A percentile compares a stretch with the other conserved stretches of the same genome.
phyloP scores from a whole-genome alignment of 1,284 basidiomycete genomes.

The Somion occarium region DNA sequence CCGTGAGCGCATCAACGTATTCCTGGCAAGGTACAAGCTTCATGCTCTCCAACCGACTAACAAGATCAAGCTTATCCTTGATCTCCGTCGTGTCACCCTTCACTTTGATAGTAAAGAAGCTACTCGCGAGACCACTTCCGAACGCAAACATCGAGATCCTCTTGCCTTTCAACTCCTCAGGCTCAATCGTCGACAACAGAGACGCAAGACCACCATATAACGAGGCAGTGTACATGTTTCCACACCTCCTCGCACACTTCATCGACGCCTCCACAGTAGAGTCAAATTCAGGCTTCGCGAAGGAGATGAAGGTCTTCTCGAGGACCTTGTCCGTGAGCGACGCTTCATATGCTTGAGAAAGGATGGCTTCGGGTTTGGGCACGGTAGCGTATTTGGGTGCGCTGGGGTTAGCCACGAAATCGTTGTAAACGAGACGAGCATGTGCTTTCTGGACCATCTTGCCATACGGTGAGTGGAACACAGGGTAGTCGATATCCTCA shows the following conservation, averaged over 20 bases:
- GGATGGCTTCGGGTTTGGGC: slow-evolving; percentile 64
- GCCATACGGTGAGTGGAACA: slow-evolving; percentile 96
- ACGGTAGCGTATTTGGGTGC: slow-evolving; percentile 74
- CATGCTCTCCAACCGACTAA: slow-evolving; percentile 78
- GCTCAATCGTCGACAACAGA: slow-evolving; percentile 66
- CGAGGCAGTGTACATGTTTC: slow-evolving; percentile 99
- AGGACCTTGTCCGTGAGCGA: slow-evolving; percentile 90
- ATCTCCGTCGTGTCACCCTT: slow-evolving; percentile 85
- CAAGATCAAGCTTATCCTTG: slow-evolving; percentile 73
- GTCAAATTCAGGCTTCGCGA: slow-evolving; percentile 71
- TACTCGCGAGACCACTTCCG: slow-evolving; percentile 88
- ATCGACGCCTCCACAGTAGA: slow-evolving; percentile 73
- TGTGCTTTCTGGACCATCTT: slow-evolving; percentile 98
- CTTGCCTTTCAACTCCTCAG: slow-evolving; percentile 69
- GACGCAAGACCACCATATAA: slow-evolving; percentile 92
- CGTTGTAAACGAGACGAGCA: slow-evolving; percentile 90
- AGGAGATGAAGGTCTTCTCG: slow-evolving; percentile 87
- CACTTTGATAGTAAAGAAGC: slow-evolving; percentile 85
- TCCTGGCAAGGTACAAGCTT: slow-evolving; percentile 89
- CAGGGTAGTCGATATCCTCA: slow-evolving; percentile 81
- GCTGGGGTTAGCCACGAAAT: slow-evolving; percentile 82
- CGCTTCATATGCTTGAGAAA: slow-evolving; percentile 62
- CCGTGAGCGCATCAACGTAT: slow-evolving; percentile 75
- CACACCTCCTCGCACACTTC: slow-evolving; percentile 82
- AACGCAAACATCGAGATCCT: slow-evolving; percentile 91